Evolutionary conservation across 1,284 basidiomycete genomes (phyloP).

Genomic region (Blastosporella zonata): DNA sequence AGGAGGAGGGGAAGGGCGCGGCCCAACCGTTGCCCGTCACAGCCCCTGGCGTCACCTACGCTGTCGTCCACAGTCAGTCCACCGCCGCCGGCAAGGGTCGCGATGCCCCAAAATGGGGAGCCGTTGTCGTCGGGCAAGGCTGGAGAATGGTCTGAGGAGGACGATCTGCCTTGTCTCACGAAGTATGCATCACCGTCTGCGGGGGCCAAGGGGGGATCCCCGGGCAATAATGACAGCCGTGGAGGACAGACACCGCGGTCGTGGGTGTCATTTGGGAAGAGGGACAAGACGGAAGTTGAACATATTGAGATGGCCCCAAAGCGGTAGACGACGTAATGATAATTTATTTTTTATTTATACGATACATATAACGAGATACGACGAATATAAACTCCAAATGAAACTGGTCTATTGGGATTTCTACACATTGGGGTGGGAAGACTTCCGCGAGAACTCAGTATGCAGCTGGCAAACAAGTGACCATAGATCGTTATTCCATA

Average conservation of each 20-base stretch:
- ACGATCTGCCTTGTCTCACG: constrained; percentile 6
- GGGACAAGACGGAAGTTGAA: background rate
- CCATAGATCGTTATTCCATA: background rate
- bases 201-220: background rate
- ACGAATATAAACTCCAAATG: background rate
- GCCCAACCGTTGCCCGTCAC: background rate
- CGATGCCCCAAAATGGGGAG: background rate
- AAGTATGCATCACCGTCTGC: constrained; percentile 9
- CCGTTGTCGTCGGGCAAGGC: constrained; percentile 5
- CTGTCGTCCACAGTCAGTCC: background rate
- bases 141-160: constrained; percentile 2
- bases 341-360: background rate
- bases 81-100: background rate
- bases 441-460: background rate
- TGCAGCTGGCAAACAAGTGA: background rate
- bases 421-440: too few species aligned
- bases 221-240: background rate
- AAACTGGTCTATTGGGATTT: too few species aligned
- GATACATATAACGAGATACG: too few species aligned
- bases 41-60: background rate
- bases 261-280: background rate
- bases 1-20: background rate
- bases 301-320: constrained; percentile 4
- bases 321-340: background rate
- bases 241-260: background rate